Evolutionary conservation across 73 alveolate genomes (phyloP).

Genomic region (Effrenium voratum): DNA sequence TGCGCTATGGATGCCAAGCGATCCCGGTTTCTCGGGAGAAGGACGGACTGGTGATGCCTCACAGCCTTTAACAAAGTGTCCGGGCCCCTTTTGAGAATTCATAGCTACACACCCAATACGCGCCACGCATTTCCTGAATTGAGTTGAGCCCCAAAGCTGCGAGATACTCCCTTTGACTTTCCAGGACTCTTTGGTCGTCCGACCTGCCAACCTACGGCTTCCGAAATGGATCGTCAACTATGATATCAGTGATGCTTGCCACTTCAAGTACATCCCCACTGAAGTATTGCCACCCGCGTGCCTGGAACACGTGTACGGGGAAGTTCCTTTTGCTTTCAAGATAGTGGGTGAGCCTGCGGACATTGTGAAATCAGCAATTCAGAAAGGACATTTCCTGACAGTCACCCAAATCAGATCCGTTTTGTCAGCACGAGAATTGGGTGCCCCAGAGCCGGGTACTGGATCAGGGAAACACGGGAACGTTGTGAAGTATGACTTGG

Average conservation of each 20-base stretch:
- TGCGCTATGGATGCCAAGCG: background rate
- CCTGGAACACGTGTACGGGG: background rate
- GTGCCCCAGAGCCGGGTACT: background rate
- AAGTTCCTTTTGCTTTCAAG: background rate
- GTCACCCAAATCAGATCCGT: background rate
- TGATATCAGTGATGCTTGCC: background rate
- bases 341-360: background rate
- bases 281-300: background rate
- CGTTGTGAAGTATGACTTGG: background rate
- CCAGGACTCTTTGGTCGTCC: background rate
- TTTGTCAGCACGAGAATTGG: background rate
- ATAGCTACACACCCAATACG: too few relatives aligned
- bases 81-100: too few relatives aligned
- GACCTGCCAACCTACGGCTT: background rate
- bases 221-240: constrained; percentile 3
- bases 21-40: background rate
- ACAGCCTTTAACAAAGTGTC: too few relatives aligned
- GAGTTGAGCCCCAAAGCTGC: background rate
- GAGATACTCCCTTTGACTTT: background rate
- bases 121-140: background rate
- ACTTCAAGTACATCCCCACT: background rate
- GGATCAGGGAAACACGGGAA: background rate
- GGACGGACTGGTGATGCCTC: background rate
- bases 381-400: background rate
- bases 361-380: background rate